These are phyloP conservation scores for Russula emetica DNA, from an alignment of 768 basidiomycete species.

Conservation along the genomic window DNA sequence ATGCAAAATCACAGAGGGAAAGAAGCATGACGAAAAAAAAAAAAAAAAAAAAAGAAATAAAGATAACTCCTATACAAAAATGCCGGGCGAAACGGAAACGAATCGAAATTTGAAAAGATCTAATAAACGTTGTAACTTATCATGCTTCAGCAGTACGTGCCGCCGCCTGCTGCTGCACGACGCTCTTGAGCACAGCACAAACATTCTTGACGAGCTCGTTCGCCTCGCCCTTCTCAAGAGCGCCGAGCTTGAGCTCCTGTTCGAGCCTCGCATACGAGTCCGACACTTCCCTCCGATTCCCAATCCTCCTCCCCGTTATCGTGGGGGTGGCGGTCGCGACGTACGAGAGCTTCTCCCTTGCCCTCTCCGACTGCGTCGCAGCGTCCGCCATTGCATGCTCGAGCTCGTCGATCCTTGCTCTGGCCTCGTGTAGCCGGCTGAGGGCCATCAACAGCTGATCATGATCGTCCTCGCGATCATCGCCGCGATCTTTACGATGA, in stretches of 20 bases:
- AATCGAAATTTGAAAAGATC: not conserved
- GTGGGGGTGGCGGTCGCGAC: not conserved
- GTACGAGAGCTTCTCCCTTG: conserved; percentile 20
- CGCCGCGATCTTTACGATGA: not conserved
- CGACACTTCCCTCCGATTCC: not conserved
- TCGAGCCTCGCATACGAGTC: conserved; percentile 9
- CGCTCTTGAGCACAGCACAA: conserved; percentile 16
- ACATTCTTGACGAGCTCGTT: conserved; percentile 17
- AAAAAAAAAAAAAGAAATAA: conserved; percentile 1
- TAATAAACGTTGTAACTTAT: not conserved
- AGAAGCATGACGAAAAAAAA: conserved; percentile 4
- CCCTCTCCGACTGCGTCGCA: conserved; percentile 15
- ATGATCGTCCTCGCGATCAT: not conserved
- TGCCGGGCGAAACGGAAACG: not conserved
- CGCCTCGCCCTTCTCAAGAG: conserved; percentile 18
- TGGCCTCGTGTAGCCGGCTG: conserved; percentile 11
- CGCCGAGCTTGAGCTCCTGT: conserved; percentile 5
- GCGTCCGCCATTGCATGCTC: conserved; percentile 15
- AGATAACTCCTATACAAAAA: not conserved
- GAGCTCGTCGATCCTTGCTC: conserved; percentile 18
- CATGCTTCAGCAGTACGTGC: conserved; percentile 6
- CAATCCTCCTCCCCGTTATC: not conserved
- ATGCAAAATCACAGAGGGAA: not conserved
- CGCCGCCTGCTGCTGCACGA: conserved; percentile 5
- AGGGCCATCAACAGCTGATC: conserved; percentile 14